Evolutionary conservation across 2,329 filamentous ascomycete species (phyloP), one percentile per base, ranked within the genome.

Genomic region (Macrophomina tecta): DNA sequence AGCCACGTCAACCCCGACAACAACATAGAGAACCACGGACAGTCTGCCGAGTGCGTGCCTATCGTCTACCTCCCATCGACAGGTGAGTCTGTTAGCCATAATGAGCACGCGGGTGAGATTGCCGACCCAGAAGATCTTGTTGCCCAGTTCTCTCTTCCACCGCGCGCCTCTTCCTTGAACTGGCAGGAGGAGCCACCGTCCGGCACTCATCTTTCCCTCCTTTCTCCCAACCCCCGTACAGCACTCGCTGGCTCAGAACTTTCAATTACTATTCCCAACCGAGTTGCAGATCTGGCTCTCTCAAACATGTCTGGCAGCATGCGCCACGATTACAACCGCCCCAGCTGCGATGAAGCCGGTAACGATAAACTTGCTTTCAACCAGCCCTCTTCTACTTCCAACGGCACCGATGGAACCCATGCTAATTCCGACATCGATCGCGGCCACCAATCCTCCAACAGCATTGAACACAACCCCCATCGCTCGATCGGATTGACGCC

Each of bases 401-500:
- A 66, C 36, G 36, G 45, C 53, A 18, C 7, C 4, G 32, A 55
- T 4, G 30, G 38, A 28, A n/a, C 7, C 11, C 51, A 51, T 3
- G 9, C 12, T 4, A 45, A 7, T 28, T 14, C n/a, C 16, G 16
- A 32, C 14, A 11, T 7, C 32, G 34, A 42, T 32, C 18, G 18
- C 5, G 28, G 23, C 2, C 28, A 34, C 30, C 49, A 46, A 14
- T 5, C 51, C n/a, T 49, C 58, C 30, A 45, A 8, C 38, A n/a
- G 52, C 12, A 14, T 23, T 23, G 52, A 49, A 12, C 42, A 38
- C 9, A 18, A 34, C 42, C 42, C 38, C 30, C 42, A 48, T 9
- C 58, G 16, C 11, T 55, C 63, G 18, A 28, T 52, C 28, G 56
- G 67, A 28, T 55, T 69, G 18, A 68, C 68, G 23, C 65, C 68